Percentiles rank a stretch among this genome's conserved stretches.
phyloP scores from a whole-genome alignment of 371 early-diverging fungal genomes.

The Quaeritorhiza haematococci region DNA sequence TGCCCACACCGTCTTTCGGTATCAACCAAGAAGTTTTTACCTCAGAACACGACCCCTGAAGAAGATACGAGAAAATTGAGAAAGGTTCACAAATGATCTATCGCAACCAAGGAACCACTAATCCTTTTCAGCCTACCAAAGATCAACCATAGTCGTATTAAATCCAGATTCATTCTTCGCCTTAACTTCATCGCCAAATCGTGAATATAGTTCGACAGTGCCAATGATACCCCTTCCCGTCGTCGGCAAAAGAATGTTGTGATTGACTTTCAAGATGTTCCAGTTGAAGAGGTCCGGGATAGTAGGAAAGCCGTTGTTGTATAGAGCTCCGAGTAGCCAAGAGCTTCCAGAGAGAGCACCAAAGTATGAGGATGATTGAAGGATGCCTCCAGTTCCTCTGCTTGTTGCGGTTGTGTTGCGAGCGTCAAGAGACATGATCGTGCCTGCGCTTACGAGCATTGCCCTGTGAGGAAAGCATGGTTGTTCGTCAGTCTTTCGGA shows the following conservation, averaged over 20 bases:
- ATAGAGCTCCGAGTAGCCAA: conserved; percentile 18
- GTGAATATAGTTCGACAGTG: conserved; percentile 3
- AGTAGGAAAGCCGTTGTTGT: conserved; percentile 14
- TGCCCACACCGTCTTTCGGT: too few relatives aligned
- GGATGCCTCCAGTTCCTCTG: conserved; percentile 16
- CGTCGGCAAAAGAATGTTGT: conserved; percentile 9
- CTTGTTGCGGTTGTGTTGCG: not conserved
- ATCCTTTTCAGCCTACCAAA: too few relatives aligned
- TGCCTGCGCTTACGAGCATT: conserved; percentile 16
- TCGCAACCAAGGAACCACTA: conserved; percentile 7
- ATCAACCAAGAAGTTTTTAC: too few relatives aligned
- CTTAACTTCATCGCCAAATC: conserved; percentile 7
- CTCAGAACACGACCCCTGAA: too few relatives aligned
- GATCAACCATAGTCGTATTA: conserved; percentile 13
- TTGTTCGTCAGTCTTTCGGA: too few relatives aligned
- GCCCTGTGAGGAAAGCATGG: conserved; percentile 6
- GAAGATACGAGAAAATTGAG: too few relatives aligned
- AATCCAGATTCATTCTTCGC: conserved; percentile 16
- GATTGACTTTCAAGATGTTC: conserved; percentile 10
- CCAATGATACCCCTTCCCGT: not conserved
- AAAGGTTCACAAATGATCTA: not conserved
- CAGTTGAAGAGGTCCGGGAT: conserved; percentile 7
- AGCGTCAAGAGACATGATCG: conserved; percentile 13
- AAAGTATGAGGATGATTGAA: conserved; percentile 19
- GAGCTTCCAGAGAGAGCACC: conserved; percentile 23